These are phyloP conservation scores for Phyllosticta ampelicida DNA, from an alignment of 2,329 filamentous ascomycete species.

Conservation along the genomic window DNA sequence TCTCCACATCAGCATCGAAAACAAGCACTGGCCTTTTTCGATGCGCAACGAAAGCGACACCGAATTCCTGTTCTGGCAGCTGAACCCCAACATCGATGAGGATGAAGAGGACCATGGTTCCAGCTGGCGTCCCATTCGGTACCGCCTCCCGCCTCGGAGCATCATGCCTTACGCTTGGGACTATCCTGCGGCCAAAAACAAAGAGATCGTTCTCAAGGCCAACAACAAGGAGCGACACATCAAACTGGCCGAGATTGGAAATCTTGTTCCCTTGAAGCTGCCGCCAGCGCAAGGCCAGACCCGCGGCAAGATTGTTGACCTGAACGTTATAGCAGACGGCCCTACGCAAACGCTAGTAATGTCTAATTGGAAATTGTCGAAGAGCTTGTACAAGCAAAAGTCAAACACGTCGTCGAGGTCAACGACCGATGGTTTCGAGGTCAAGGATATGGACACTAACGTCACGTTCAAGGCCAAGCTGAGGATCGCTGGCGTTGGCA, in stretches of 20 bases:
- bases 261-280: slow-evolving; percentile 88
- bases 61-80: slow-evolving; percentile 94
- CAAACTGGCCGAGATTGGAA: slow-evolving; percentile 92
- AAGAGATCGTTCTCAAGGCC: slow-evolving; percentile 75
- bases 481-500: slow-evolving; percentile 77
- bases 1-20: slow-evolving; percentile 79
- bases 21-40: slow-evolving; percentile 94
- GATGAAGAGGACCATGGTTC: slow-evolving; percentile 73
- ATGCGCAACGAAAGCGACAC: slow-evolving; percentile 97
- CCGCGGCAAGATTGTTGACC: slow-evolving; percentile 80
- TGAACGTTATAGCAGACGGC: slow-evolving; percentile 90
- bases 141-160: slow-evolving; percentile 81
- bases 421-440: slow-evolving; percentile 69
- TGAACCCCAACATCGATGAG: slow-evolving; percentile 84
- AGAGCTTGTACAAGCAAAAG: slow-evolving; percentile 76
- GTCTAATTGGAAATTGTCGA: slow-evolving; percentile 86
- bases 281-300: slow-evolving; percentile 50
- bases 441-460: slow-evolving; percentile 81
- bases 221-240: slow-evolving; percentile 78
- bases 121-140: slow-evolving; percentile 85
- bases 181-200: slow-evolving; percentile 93
- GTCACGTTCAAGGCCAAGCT: slow-evolving; percentile 84
- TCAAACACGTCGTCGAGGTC: slow-evolving; percentile 44
- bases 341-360: slow-evolving; percentile 90
- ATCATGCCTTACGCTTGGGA: slow-evolving; percentile 99